phyloP scores from a whole-genome alignment of 148 eudicot species.

The Amaranthus hypochondriacus region DNA sequence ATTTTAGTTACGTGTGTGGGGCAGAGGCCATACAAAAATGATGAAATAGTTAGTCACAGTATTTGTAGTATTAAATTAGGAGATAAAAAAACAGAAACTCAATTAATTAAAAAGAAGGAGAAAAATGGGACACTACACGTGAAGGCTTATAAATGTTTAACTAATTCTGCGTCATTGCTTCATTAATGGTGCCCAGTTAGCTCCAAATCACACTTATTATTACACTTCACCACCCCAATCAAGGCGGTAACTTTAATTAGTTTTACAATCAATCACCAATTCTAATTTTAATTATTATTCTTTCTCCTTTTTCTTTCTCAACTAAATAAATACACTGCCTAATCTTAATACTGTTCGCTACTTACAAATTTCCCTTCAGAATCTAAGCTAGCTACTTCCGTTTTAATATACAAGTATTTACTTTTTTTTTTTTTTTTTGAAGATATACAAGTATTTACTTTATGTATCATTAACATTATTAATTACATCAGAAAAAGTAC shows the following conservation, averaged over 20 bases:
- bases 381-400: too few relatives aligned
- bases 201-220: constrained; percentile 1
- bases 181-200: constrained; percentile 26
- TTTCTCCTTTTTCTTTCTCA: too few relatives aligned
- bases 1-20: neutral
- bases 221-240: constrained; percentile 16
- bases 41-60: neutral
- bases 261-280: neutral
- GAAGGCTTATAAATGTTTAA: constrained; percentile 31
- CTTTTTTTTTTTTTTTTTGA: too few relatives aligned
- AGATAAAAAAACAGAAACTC: constrained; percentile 5
- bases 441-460: too few relatives aligned
- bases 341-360: too few relatives aligned
- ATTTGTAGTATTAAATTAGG: constrained; percentile 11
- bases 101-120: constrained; percentile 2
- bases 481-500: too few relatives aligned
- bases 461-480: too few relatives aligned
- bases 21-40: neutral
- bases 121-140: constrained; percentile 27
- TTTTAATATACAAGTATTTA: too few relatives aligned
- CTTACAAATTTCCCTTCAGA: too few relatives aligned
- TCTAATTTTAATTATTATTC: neutral
- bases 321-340: too few relatives aligned
- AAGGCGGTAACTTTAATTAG: constrained; percentile 1
- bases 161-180: constrained; percentile 24